These are phyloP conservation scores for Citrus cavaleriei DNA, from an alignment of 345 rosid genomes.

Conservation along the genomic window DNA sequence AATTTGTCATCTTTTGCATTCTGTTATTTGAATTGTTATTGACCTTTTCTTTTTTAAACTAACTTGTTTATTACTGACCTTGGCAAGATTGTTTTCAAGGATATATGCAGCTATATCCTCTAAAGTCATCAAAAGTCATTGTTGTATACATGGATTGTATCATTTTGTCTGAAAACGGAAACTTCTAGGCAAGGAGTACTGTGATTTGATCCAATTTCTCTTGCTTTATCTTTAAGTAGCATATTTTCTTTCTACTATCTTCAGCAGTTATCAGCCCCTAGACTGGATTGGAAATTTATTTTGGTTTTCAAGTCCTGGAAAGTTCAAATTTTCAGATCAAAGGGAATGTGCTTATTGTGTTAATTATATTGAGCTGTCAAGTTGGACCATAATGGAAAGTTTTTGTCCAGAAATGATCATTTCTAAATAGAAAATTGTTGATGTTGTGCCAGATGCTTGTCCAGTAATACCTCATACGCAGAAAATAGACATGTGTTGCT, in stretches of 20 bases:
- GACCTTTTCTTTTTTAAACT: constrained; percentile 6
- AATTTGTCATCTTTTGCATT: constrained; percentile 10
- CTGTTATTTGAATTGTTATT: neutral
- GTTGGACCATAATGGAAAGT: neutral
- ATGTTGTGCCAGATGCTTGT: neutral
- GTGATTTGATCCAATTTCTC: neutral
- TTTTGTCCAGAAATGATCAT: neutral
- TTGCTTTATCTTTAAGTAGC: neutral
- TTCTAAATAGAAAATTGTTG: neutral
- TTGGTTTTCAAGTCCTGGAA: neutral
- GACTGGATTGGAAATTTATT: neutral
- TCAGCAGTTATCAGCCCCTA: neutral
- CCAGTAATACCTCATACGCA: neutral
- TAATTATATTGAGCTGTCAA: neutral
- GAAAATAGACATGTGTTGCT: neutral
- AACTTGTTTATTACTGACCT: neutral
- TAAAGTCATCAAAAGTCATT: neutral
- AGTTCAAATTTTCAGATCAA: neutral
- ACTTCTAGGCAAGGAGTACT: neutral
- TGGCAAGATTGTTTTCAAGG: neutral
- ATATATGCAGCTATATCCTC: neutral
- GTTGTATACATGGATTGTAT: neutral
- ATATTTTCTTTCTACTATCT: neutral
- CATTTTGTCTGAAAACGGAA: neutral
- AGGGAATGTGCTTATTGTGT: neutral